These are phyloP conservation scores for Pinus taeda DNA, from an alignment of 75 land plant genomes.

Conservation along the genomic window DNA sequence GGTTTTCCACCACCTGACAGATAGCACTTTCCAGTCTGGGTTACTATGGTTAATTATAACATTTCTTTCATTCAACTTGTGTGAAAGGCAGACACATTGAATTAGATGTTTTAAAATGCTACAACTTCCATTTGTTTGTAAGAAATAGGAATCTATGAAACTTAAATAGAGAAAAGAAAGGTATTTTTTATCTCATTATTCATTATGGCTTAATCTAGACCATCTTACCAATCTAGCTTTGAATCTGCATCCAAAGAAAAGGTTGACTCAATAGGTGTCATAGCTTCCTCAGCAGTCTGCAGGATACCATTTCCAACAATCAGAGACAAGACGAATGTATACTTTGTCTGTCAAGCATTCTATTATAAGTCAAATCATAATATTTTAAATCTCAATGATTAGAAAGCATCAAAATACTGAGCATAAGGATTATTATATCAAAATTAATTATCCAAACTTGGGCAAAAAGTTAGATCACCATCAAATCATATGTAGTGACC, in stretches of 20 bases:
- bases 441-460: no score
- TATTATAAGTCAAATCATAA: no score
- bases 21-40: neutral
- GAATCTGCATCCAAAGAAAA: constrained; percentile 38
- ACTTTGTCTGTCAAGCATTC: no score
- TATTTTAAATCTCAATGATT: no score
- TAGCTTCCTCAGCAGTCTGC: constrained; percentile 48
- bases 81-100: neutral
- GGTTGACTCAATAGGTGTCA: constrained; percentile 56
- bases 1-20: neutral
- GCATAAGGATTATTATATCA: no score
- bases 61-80: neutral
- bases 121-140: neutral
- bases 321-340: no score
- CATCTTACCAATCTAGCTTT: constrained; percentile 38
- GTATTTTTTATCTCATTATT: neutral
- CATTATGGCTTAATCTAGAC: neutral
- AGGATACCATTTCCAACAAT: neutral
- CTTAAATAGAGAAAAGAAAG: no score
- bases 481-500: no score
- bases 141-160: no score
- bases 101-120: neutral
- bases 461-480: no score
- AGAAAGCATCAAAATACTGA: no score
- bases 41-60: neutral